A percentile compares a stretch with the other conserved stretches of the same genome.
These are phyloP conservation scores for Aureobasidium sp. DNA, from an alignment of 2,329 filamentous ascomycete genomes.

Conservation along the genomic window DNA sequence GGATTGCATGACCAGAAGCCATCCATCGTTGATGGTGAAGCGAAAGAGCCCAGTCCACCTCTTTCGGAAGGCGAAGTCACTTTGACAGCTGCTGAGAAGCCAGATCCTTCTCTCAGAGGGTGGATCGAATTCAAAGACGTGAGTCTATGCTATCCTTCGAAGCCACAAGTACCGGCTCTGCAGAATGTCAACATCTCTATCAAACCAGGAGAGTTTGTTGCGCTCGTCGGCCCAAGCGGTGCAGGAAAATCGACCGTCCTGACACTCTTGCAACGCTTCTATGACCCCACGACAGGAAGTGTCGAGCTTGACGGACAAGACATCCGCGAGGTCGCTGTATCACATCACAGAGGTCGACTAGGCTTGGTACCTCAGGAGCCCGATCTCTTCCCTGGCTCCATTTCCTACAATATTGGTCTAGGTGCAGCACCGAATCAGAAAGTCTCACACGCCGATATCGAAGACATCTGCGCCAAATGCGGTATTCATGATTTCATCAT, in stretches of 20 bases:
- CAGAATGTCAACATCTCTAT: constrained; percentile 43
- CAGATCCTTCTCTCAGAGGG: background rate
- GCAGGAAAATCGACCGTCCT: constrained; percentile 42
- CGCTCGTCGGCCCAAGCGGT: constrained; percentile 40
- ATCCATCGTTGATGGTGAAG: constrained; percentile 29
- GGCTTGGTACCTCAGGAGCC: constrained; percentile 41
- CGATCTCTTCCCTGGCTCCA: constrained; percentile 39
- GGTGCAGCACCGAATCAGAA: constrained; percentile 26
- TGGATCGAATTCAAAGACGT: constrained; percentile 32
- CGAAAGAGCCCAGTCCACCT: background rate
- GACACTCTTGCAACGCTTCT: constrained; percentile 42
- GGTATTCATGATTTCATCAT: constrained; percentile 43
- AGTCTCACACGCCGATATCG: constrained; percentile 26
- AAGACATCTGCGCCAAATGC: constrained; percentile 35
- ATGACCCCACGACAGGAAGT: constrained; percentile 34
- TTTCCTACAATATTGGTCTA: constrained; percentile 39
- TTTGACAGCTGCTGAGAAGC: background rate
- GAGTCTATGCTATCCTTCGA: constrained; percentile 33
- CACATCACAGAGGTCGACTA: constrained; percentile 33
- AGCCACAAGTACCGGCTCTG: constrained; percentile 36
- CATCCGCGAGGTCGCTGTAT: constrained; percentile 33
- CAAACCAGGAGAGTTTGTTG: constrained; percentile 46
- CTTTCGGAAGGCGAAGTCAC: background rate
- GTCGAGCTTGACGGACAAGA: constrained; percentile 38
- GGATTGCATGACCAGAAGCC: constrained; percentile 35